phyloP scores from a whole-genome alignment of 768 basidiomycete genomes.

The Boletus reticulatus region DNA sequence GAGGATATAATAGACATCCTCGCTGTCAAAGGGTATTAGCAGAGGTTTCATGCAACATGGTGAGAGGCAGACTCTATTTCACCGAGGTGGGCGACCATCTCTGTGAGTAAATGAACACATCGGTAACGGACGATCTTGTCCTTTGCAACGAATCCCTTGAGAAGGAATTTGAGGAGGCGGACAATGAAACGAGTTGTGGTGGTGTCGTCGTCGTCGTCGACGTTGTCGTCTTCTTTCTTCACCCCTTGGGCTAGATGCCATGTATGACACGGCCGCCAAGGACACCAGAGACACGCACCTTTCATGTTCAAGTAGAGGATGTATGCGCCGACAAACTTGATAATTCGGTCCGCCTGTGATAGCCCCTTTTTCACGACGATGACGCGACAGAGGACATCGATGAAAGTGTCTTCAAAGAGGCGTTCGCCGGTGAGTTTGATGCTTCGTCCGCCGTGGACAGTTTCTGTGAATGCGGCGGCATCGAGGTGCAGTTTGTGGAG shows the following conservation, averaged over 20 bases:
- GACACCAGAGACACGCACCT: constrained; percentile 42
- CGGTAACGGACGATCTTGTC: constrained; percentile 87
- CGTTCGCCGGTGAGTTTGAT: constrained; percentile 71
- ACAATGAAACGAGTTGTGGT: constrained; percentile 66
- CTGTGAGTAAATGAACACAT: constrained; percentile 69
- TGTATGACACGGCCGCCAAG: neutral
- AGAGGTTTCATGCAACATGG: neutral
- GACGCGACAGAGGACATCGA: constrained; percentile 56
- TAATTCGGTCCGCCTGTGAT: constrained; percentile 65
- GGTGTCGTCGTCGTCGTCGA: constrained; percentile 64
- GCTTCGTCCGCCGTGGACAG: constrained; percentile 46
- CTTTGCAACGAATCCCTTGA: constrained; percentile 79
- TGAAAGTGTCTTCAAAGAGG: constrained; percentile 67
- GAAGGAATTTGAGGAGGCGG: constrained; percentile 65
- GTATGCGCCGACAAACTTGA: constrained; percentile 84
- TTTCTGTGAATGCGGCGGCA: constrained; percentile 52
- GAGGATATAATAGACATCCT: constrained; percentile 67
- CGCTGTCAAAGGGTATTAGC: constrained; percentile 43
- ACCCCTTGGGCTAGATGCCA: constrained; percentile 35
- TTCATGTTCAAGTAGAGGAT: constrained; percentile 73
- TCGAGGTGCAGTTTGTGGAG: constrained; percentile 77
- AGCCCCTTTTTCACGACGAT: constrained; percentile 81
- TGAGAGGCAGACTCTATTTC: constrained; percentile 70
- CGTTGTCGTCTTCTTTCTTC: constrained; percentile 36
- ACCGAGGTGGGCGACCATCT: constrained; percentile 77